Evolutionary conservation across 345 rosid genomes (phyloP).

Genomic region (Lepidium didymum): DNA sequence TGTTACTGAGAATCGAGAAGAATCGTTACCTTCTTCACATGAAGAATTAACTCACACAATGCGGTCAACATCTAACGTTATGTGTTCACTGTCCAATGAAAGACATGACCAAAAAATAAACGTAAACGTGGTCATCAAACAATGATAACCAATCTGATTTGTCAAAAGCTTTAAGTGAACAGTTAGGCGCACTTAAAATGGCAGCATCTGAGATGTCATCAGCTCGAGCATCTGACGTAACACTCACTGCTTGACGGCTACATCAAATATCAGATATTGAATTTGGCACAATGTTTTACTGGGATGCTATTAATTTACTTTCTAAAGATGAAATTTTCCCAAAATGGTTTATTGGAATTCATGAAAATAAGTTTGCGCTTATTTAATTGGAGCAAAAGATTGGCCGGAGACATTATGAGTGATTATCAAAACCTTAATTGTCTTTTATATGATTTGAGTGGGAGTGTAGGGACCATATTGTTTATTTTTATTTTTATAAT

Average conservation of each 20-base stretch:
- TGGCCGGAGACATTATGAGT: not conserved
- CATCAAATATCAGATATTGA: not conserved
- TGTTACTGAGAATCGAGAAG: not conserved
- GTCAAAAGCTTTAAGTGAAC: not conserved
- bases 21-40: not conserved
- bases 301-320: not conserved
- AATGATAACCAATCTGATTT: not conserved
- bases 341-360: not conserved
- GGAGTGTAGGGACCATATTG: no score
- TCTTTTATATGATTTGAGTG: not conserved
- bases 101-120: not conserved
- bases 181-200: not conserved
- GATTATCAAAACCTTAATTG: not conserved
- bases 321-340: not conserved
- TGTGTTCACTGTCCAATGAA: not conserved
- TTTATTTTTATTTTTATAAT: no score
- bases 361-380: not conserved
- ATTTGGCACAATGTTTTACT: not conserved
- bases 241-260: not conserved
- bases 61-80: not conserved
- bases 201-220: not conserved
- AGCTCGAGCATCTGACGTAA: not conserved
- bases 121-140: not conserved
- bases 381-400: not conserved
- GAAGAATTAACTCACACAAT: not conserved